A percentile compares a stretch with the other conserved stretches of the same genome.
phyloP scores from a whole-genome alignment of 2,329 filamentous ascomycete species.

The Verticillium alfalfae region DNA sequence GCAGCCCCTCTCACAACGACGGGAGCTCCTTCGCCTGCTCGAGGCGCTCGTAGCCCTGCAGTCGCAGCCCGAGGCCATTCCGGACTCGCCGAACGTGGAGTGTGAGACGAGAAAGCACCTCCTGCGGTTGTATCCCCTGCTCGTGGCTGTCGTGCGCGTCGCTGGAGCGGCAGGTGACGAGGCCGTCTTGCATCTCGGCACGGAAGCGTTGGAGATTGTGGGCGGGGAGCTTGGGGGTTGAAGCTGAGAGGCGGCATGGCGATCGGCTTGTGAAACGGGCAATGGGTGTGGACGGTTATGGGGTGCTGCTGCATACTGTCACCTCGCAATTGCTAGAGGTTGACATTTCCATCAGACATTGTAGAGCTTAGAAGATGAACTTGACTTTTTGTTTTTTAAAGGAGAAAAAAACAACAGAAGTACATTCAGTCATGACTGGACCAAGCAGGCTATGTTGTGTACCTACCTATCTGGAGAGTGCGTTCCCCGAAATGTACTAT shows the following conservation, averaged over 20 bases:
- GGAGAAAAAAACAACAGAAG: too few species aligned
- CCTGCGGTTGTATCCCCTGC: conserved; percentile 71
- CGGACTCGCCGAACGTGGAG: conserved; percentile 44
- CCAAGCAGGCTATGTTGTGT: too few species aligned
- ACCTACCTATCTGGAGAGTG: too few species aligned
- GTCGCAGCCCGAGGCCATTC: conserved; percentile 66
- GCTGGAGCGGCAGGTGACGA: conserved; percentile 55
- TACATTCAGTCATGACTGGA: too few species aligned
- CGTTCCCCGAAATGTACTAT: too few species aligned
- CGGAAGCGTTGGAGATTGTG: conserved; percentile 56
- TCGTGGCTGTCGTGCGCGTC: conserved; percentile 58
- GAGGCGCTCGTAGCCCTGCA: conserved; percentile 59
- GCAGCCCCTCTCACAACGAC: conserved; percentile 74
- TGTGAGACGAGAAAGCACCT: conserved; percentile 68
- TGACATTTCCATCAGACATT: too few species aligned
- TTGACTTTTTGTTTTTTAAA: too few species aligned
- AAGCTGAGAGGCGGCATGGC: background rate
- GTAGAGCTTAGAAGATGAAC: too few species aligned
- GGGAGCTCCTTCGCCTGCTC: conserved; percentile 71
- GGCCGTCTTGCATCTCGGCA: conserved; percentile 51
- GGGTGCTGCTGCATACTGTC: too few species aligned
- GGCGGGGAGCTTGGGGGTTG: conserved; percentile 48
- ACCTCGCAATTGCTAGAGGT: too few species aligned
- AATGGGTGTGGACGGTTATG: too few species aligned
- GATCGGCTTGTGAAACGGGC: too few species aligned